These are phyloP conservation scores for Nitzschia putrida DNA, from an alignment of 108 stramenopile genomes.

Conservation along the genomic window DNA sequence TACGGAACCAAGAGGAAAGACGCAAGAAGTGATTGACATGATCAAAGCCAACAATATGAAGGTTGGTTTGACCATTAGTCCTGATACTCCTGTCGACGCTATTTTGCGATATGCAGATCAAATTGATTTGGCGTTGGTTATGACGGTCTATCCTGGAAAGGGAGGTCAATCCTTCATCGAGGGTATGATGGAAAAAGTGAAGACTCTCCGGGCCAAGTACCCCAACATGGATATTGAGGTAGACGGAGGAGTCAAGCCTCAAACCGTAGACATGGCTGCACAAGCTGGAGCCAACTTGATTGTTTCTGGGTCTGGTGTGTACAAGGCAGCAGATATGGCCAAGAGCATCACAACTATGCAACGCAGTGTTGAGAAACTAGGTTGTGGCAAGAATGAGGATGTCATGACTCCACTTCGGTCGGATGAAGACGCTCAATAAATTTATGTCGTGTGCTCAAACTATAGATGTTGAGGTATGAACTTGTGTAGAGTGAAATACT, in stretches of 20 bases:
- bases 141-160: conserved; percentile 94
- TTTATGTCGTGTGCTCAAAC: too few relatives aligned
- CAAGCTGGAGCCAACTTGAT: conserved; percentile 90
- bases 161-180: conserved; percentile 88
- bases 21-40: conserved; percentile 62
- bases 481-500: too few relatives aligned
- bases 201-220: conserved; percentile 54
- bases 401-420: conserved; percentile 41
- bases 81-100: conserved; percentile 78
- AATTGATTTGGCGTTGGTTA: conserved; percentile 82
- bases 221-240: conserved; percentile 87
- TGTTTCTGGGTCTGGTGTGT: conserved; percentile 75
- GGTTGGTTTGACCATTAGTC: conserved; percentile 83
- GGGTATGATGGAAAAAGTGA: conserved; percentile 87
- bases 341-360: conserved; percentile 53
- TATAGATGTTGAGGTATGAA: too few relatives aligned
- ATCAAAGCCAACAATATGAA: conserved; percentile 78
- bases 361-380: conserved; percentile 53
- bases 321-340: conserved; percentile 64
- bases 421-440: conserved; percentile 24
- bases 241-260: conserved; percentile 86
- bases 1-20: conserved; percentile 48
- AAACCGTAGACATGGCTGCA: conserved; percentile 82
- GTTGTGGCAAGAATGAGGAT: conserved; percentile 50
- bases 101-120: conserved; percentile 61